Percentiles rank a stretch among this genome's conserved stretches.
Conservation (phyloP, 371 early-diverging fungal species). For the Mortierella sp. region DNA sequence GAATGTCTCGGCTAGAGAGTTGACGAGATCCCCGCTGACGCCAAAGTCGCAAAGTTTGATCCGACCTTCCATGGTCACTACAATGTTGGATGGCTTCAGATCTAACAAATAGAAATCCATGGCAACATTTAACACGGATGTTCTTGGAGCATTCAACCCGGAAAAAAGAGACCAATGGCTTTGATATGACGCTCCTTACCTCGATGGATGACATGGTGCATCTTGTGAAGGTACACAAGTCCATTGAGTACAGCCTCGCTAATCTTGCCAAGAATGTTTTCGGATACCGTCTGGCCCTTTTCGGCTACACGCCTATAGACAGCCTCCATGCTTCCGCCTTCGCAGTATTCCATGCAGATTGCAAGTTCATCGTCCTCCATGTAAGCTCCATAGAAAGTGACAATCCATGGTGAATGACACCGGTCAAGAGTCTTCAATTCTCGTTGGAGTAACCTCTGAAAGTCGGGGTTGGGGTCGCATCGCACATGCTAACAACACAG, state of each 20-base stretch:
- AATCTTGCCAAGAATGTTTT: conserved; percentile 82
- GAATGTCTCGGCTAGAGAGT: conserved; percentile 93
- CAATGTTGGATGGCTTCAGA: conserved; percentile 92
- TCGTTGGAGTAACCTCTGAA: conserved; percentile 87
- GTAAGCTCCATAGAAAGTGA: conserved; percentile 94
- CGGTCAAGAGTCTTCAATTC: conserved; percentile 90
- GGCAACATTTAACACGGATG: too few species aligned
- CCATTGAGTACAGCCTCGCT: conserved; percentile 85
- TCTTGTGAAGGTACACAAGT: conserved; percentile 78
- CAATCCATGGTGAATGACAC: conserved; percentile 93
- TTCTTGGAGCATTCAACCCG: too few species aligned
- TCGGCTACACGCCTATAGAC: conserved; percentile 79
- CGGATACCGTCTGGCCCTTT: conserved; percentile 75
- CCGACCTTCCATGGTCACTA: conserved; percentile 84
- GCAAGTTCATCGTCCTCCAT: conserved; percentile 91
- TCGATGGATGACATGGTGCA: conserved; percentile 87
- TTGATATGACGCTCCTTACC: conserved; percentile 39
- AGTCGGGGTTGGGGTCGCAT: conserved; percentile 74
- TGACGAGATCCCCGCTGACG: conserved; percentile 89
- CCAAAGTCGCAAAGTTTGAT: conserved; percentile 98
- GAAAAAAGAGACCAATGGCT: too few species aligned
- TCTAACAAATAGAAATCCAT: conserved; percentile 54
- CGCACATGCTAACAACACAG: conserved; percentile 63
- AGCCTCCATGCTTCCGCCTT: conserved; percentile 84
- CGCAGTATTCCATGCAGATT: conserved; percentile 95